Conservation (phyloP, 2,329 filamentous ascomycete species). For the Botrytis fabae region DNA sequence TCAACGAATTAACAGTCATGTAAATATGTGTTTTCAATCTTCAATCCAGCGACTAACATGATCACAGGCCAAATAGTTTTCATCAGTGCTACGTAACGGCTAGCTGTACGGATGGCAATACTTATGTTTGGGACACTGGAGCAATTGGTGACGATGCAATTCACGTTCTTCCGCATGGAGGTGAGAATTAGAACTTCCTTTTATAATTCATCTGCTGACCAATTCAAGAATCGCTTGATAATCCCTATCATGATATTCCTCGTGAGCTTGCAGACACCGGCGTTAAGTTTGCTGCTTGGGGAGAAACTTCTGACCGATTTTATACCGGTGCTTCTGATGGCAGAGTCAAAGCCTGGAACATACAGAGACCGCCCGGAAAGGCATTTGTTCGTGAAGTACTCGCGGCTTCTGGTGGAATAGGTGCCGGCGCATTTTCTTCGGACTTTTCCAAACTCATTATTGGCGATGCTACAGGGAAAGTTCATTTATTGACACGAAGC, state of each 20-base stretch:
- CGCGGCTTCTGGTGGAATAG: constrained; percentile 56
- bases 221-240: constrained; percentile 37
- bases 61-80: constrained; percentile 51
- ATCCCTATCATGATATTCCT: constrained; percentile 35
- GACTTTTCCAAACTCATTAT: constrained; percentile 56
- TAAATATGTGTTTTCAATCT: constrained; percentile 33
- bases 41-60: constrained; percentile 32
- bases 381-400: constrained; percentile 56
- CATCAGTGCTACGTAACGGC: constrained; percentile 57
- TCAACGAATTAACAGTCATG: constrained; percentile 62
- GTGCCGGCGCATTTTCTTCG: constrained; percentile 58
- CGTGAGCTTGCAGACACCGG: constrained; percentile 59
- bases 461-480: constrained; percentile 61
- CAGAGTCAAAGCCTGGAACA: constrained; percentile 62
- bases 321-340: constrained; percentile 67
- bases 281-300: constrained; percentile 65
- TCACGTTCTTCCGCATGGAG: constrained; percentile 56
- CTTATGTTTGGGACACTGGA: constrained; percentile 63
- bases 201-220: constrained; percentile 22
- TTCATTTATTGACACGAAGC: constrained; percentile 53
- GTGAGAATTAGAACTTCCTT: constrained; percentile 31
- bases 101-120: constrained; percentile 60
- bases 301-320: constrained; percentile 54
- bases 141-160: constrained; percentile 54
- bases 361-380: constrained; percentile 46